Evolutionary conservation across 2,329 filamentous ascomycete species (phyloP).

Genomic region (Apiospora saccharicola): DNA sequence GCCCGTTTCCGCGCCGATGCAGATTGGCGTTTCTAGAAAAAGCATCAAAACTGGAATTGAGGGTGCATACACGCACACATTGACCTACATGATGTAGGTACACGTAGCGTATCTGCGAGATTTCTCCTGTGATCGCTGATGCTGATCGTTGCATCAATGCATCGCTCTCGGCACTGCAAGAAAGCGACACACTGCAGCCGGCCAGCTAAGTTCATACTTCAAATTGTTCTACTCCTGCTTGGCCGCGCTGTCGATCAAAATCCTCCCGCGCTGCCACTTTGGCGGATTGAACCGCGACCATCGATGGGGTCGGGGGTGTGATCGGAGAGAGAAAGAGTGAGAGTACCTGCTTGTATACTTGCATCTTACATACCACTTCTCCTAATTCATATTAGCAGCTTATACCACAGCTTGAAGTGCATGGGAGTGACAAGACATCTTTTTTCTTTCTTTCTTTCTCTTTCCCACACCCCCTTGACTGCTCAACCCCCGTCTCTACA

Average conservation of each 20-base stretch:
- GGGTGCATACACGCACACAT: background rate
- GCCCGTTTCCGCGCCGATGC: slow-evolving; percentile 5
- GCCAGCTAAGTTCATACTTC: background rate
- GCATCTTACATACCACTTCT: background rate
- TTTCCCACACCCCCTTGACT: background rate
- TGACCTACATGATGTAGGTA: background rate
- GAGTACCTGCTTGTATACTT: background rate
- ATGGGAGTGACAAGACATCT: slow-evolving; percentile 6
- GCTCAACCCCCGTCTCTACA: background rate
- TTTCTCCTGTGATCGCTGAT: slow-evolving; percentile 1
- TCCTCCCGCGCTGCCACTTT: slow-evolving; percentile 12
- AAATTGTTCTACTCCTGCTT: slow-evolving; percentile 1
- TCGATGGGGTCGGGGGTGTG: background rate
- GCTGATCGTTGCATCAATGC: slow-evolving; percentile 7
- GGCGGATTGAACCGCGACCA: slow-evolving; percentile 1
- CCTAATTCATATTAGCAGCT: background rate
- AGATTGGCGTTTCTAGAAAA: slow-evolving; percentile 18
- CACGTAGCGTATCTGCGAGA: slow-evolving; percentile 6
- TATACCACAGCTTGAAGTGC: slow-evolving; percentile 4
- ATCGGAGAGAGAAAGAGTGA: background rate
- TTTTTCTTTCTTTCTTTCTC: background rate
- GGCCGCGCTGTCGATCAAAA: background rate
- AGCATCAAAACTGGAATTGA: background rate
- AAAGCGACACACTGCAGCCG: background rate
- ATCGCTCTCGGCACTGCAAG: slow-evolving; percentile 10